Base-by-base conservation (phyloP, 1,139 yeast genomes). In the Hansenula sp. region DNA sequence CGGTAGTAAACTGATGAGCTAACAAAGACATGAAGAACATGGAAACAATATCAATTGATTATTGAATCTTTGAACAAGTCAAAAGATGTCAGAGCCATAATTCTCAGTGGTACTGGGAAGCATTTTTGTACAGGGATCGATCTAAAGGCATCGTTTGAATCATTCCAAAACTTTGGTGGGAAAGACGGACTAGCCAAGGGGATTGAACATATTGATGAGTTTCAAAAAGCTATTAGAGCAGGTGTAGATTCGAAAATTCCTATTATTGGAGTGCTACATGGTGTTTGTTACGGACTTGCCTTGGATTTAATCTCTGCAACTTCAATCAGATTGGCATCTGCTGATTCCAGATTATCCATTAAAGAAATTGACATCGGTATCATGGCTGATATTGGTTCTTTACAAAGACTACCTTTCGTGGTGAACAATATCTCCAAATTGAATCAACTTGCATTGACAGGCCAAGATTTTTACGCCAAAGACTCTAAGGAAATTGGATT, bases 331-430 rank as follows among this genome's bases (percentile, higher is more conserved):
- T 63, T 79, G 22, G 79, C 79, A 9, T 66, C 79, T 13, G 65
- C 65, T 32, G 84, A 75, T 47, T 71, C 75, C 21, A 63, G 61
- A 34, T 71, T 83, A 49, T 73, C 85, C 29, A 75, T 85, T 42
- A 74, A 83, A 44, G 95, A 85, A 60, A 79, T 83, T 46, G 77
- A 77, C 46, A 70, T 85, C 42, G 95, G 94, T 6, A 72, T 85
- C 60, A 75, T 87, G 25, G 90, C 95, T 3, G 95, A 85, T 57
- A 82, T 85, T 51, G 95, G 95, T 11, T 71, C 86, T 1, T 66
- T 84, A 46, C 92, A 85, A 62, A 70, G 94, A 56, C 56, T 83
- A 44, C 84, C 88, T 6, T 57, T 60, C 21, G 42, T 80, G 2
- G 73, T 74, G 21, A 75, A 73, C 40, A 82, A 81, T 58, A 63